Evolutionary conservation across 768 basidiomycete genomes (phyloP), one percentile per base, ranked within the genome.

Genomic region (Tremella fuciformis): DNA sequence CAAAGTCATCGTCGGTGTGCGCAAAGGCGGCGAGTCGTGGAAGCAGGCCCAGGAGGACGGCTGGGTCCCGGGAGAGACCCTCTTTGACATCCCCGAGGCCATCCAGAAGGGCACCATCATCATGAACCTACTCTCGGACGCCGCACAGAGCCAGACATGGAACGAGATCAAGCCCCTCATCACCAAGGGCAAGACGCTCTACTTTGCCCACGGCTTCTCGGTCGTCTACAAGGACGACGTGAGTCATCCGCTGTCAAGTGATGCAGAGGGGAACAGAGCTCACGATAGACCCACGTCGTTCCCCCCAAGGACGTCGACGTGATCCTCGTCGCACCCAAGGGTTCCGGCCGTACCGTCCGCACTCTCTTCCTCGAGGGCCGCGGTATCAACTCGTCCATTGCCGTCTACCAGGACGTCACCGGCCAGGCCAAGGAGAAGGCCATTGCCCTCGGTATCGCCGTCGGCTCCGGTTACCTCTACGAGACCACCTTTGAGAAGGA

Each of bases 191-290:
- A 98, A 99, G 84, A 99, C 96, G n/a, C 88, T 99, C 64, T 99
- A 99, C 86, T 99, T 99, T 83, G 91, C 94, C 6, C 96, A 99
- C 78, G 96, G 96, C 73, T 99, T 99, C 87, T 98, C 94, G 65
- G 84, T 98, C 65, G 91, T 99, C 55, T 99, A 87, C 86, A 91
- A 93, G 83, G 85, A 99, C 6, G 91, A 96, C 79, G 76, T 77
- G 62, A 72, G 76, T 74, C 3, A 9, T 44, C 39, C 16, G 21
- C 50, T 47, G n/a, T 11, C 37, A 11, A 8, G 19, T 25, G 25
- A 40, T 19, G 15, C 6, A 46, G 42, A 46, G 42, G n/a, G 22
- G 42, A 46, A 11, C 6, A 18, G 42, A 46, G 42, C 29, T 42
- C 7, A 8, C 18, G n/a, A 0, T 55, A 77, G 76, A 99, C 96